phyloP scores from a whole-genome alignment of 352 stramenopile species.

The Phytopythium kandeliae region DNA sequence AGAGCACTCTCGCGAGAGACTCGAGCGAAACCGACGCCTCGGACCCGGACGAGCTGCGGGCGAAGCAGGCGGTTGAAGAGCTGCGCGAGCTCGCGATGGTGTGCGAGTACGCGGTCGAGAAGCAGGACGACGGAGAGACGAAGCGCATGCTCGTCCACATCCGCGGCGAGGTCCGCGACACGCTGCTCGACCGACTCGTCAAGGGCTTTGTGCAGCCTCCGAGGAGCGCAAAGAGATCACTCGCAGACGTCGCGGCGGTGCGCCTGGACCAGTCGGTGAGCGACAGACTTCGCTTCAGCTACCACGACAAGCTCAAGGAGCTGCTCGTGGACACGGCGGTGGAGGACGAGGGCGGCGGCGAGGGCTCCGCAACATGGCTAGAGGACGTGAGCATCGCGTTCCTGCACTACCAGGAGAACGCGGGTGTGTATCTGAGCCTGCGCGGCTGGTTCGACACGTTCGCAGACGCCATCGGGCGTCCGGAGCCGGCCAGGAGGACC shows the following conservation, averaged over 20 bases:
- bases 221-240: slow-evolving; percentile 5
- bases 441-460: slow-evolving; percentile 70
- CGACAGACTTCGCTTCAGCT: slow-evolving; percentile 38
- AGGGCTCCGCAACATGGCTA: slow-evolving; percentile 25
- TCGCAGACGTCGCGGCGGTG: slow-evolving; percentile 11
- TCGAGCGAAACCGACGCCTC: too few species aligned
- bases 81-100: slow-evolving; percentile 41
- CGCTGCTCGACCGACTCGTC: slow-evolving; percentile 37
- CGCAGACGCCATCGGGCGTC: slow-evolving; percentile 18
- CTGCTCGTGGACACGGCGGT: slow-evolving; percentile 34
- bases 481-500: background rate
- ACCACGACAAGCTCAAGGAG: slow-evolving; percentile 48
- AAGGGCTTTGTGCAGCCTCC: slow-evolving; percentile 27
- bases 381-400: slow-evolving; percentile 62
- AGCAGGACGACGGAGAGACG: slow-evolving; percentile 10
- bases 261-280: slow-evolving; percentile 21
- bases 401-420: slow-evolving; percentile 65
- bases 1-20: slow-evolving; percentile 3
- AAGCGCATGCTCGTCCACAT: slow-evolving; percentile 34
- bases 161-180: slow-evolving; percentile 37
- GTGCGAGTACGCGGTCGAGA: slow-evolving; percentile 36
- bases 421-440: slow-evolving; percentile 51
- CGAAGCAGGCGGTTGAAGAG: slow-evolving; percentile 11
- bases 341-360: slow-evolving; percentile 11
- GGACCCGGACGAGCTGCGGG: background rate